Base-by-base conservation (phyloP, 805 yeast genomes). In the Pichia gijzeniarum region DNA sequence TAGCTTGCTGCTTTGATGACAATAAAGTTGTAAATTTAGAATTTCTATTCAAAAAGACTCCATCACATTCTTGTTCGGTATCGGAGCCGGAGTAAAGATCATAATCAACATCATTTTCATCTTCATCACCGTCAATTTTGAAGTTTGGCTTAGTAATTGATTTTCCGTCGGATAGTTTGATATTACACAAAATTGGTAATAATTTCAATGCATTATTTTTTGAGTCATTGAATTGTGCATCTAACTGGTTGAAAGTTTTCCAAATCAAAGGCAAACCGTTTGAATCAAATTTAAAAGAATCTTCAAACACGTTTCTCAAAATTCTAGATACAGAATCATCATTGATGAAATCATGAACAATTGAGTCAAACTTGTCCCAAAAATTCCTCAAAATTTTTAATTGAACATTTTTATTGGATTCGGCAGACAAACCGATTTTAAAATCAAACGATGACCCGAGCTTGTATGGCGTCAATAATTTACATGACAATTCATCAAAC, bases 221-320 rank as follows among this genome's bases (percentile, higher is more conserved):
- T 2, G 97, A 82, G 16, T 68, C 64, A 33, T 71, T 69, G 57
- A 79, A 91, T 16, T 74, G 74, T 2, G 62, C 62, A 46, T 89
- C 95, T 47, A 93, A 76, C 54, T 90, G 95, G 35, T 70, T 71
- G 27, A 82, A 75, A 44, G 79, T 80, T 52, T 77, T 79, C 85
- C 95, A 91, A 28, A 90, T 70, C 33, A 79, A 74, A 13, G 99
- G 99, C 25, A 87, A 64, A 3, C 90, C 95, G 49, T 81, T 74
- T 31, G 75, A 80, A 61, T 89, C 96, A 60, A 85, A 93, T 54
- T 91, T 73, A 68, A 93, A 91, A 36, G 65, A 69, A 47, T 80
- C 86, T 55, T 91, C 97, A 66, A 93, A 91, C 48, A 77, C 69
- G 48, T 86, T 95, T 58, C 86, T 80, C 58, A 91, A 64, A 21